Evolutionary conservation across 305 asterid species (phyloP), one percentile per base, ranked within the genome.

Genomic region (Rubia tinctorum): DNA sequence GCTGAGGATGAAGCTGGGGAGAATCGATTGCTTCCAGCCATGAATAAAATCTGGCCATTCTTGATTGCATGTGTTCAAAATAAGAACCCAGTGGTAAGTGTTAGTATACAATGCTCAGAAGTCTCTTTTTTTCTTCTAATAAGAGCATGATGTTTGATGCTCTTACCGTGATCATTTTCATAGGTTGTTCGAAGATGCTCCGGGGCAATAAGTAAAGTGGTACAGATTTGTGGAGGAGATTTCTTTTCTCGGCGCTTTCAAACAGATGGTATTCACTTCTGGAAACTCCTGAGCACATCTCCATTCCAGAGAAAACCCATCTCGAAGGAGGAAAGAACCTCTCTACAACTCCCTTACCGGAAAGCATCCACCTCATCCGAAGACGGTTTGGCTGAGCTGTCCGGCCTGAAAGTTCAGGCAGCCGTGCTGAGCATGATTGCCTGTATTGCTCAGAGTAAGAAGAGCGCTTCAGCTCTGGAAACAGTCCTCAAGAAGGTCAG

Each of bases 201-300:
- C 17, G 82, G 34, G 69, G 81, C 91, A 15, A 87, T 92, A 77
- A 82, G 86, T 81, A 84, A 56, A 4, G 81, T 84, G 11, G 90
- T 95, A 43, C 93, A 82, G 75, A 82, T 85, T 34, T 85, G 99
- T n/a, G 99, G 99, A 4, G 99, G 99, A 15, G 91, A 95, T 49
- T 95, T 95, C 96, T 95, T 95, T 69, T 75, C 96, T 53, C 96
- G 99, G n/a, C 97, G 99, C 39, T 90, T 95, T 71, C 89, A 80
- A 22, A 59, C 86, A 0, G 97, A 95, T 37, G 99, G 98, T 37
- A n/a, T 47, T 82, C 94, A 95, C 88, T 76, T 95, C 67, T 95
- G 97, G 98, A 92, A 82, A 75, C 87, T 92, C 67, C 89, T 92
- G 12, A 86, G 78, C 88, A 75, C 91, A 44, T 90, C 99, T 6